Percentiles rank a stretch among this genome's conserved stretches.
These are phyloP conservation scores for Daldinia sp. DNA, from an alignment of 2,329 filamentous ascomycete genomes.

Conservation along the genomic window DNA sequence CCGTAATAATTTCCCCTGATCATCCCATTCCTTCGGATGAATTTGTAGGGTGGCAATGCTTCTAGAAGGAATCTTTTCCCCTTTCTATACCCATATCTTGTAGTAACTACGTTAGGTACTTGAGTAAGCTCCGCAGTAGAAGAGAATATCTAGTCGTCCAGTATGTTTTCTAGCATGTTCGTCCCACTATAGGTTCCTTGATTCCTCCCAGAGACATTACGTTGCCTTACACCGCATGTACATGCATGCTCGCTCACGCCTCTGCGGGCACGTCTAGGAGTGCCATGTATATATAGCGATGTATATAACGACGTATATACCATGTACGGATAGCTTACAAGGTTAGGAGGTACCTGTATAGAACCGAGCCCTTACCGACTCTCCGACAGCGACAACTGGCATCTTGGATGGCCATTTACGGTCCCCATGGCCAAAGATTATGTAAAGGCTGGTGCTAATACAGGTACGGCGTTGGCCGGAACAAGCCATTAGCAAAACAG, in stretches of 20 bases:
- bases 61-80: conserved; percentile 42
- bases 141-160: conserved; percentile 3
- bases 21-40: conserved; percentile 39
- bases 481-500: conserved; percentile 35
- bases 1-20: conserved; percentile 39
- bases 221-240: conserved; percentile 41
- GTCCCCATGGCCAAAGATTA: conserved; percentile 22
- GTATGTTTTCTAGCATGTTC: neutral
- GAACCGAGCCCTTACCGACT: conserved; percentile 36
- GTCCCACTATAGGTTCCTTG: conserved; percentile 19
- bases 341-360: neutral
- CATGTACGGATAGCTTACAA: neutral
- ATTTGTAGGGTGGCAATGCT: conserved; percentile 38
- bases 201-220: conserved; percentile 20
- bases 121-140: neutral
- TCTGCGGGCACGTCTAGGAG: conserved; percentile 45
- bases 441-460: conserved; percentile 41
- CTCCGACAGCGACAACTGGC: conserved; percentile 21
- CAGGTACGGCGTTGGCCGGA: conserved; percentile 40
- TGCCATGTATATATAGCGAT: conserved; percentile 12
- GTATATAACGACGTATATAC: conserved; percentile 23
- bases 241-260: conserved; percentile 39
- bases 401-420: conserved; percentile 14
- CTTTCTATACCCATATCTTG: conserved; percentile 16
- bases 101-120: neutral